These are phyloP conservation scores for Smittium mucronatum DNA, from an alignment of 371 early-diverging fungal genomes.

Conservation along the genomic window DNA sequence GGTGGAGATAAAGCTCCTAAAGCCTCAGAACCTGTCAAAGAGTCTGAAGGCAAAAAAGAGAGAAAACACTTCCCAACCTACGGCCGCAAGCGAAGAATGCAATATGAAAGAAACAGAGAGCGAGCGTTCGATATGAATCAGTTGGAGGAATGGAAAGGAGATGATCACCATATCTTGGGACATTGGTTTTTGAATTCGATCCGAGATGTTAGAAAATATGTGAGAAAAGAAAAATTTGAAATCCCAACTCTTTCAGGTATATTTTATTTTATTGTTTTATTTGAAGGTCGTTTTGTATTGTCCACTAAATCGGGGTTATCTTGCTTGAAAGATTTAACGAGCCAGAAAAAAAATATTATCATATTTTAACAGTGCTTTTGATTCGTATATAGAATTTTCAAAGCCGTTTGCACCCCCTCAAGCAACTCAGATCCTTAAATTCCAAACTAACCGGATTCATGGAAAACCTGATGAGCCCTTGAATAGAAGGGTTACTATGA, in stretches of 20 bases:
- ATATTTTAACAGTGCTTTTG: not conserved
- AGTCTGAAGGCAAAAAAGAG: not conserved
- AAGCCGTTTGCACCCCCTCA: conserved; percentile 24
- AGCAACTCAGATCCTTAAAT: conserved; percentile 17
- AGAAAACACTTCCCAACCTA: not conserved
- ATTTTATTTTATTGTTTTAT: no score
- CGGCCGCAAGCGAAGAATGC: conserved; percentile 8
- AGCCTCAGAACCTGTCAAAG: not conserved
- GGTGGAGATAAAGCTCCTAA: not conserved
- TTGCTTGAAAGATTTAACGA: no score
- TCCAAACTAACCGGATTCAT: conserved; percentile 17
- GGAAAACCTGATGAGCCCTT: conserved; percentile 8
- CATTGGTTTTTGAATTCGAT: conserved; percentile 26
- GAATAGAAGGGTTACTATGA: conserved; percentile 14
- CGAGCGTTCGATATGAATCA: conserved; percentile 18
- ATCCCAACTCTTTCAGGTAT: conserved; percentile 21
- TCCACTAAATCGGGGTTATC: no score
- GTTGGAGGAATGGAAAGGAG: conserved; percentile 15
- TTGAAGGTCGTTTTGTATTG: no score
- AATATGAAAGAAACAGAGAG: conserved; percentile 13
- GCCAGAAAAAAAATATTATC: no score
- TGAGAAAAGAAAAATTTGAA: conserved; percentile 28
- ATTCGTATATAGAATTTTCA: conserved; percentile 16
- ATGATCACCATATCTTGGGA: conserved; percentile 29
- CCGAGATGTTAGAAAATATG: conserved; percentile 32